Percentiles rank a stretch among this genome's conserved stretches.
These are phyloP conservation scores for Pestalotiopsis sp. DNA, from an alignment of 2,329 filamentous ascomycete species.

Conservation along the genomic window DNA sequence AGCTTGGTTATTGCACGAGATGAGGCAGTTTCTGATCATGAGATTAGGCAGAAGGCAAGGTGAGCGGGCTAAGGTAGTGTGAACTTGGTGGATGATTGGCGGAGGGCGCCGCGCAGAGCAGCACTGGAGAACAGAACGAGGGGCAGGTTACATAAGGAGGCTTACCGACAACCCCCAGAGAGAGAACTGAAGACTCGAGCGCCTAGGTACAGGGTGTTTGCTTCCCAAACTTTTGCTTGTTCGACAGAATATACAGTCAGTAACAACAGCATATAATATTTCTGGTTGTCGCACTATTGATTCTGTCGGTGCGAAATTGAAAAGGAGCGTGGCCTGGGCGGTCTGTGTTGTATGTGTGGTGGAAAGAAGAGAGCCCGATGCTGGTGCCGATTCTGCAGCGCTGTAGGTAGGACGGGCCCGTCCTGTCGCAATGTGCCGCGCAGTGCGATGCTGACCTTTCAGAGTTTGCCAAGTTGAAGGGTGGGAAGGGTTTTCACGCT, in stretches of 20 bases:
- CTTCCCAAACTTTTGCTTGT: background rate
- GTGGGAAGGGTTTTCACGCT: background rate
- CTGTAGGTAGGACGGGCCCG: background rate
- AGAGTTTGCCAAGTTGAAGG: background rate
- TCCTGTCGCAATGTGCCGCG: background rate
- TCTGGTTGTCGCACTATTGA: background rate
- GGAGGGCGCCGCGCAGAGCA: background rate
- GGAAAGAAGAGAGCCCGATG: background rate
- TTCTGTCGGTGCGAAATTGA: background rate
- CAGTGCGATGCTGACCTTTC: background rate
- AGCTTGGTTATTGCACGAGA: background rate
- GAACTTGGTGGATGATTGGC: background rate
- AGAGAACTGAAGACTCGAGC: background rate
- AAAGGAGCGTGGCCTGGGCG: background rate
- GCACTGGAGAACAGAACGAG: background rate
- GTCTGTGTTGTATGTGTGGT: background rate
- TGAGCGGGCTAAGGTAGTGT: background rate
- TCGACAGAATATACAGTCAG: background rate
- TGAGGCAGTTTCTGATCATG: background rate
- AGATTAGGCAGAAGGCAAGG: background rate
- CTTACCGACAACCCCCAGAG: background rate
- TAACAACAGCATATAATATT: background rate
- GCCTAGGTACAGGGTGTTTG: background rate
- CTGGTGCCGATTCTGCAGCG: background rate
- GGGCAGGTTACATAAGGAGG: background rate